phyloP scores from a whole-genome alignment of 148 eudicot genomes.

The Salicornia ramosissima region DNA sequence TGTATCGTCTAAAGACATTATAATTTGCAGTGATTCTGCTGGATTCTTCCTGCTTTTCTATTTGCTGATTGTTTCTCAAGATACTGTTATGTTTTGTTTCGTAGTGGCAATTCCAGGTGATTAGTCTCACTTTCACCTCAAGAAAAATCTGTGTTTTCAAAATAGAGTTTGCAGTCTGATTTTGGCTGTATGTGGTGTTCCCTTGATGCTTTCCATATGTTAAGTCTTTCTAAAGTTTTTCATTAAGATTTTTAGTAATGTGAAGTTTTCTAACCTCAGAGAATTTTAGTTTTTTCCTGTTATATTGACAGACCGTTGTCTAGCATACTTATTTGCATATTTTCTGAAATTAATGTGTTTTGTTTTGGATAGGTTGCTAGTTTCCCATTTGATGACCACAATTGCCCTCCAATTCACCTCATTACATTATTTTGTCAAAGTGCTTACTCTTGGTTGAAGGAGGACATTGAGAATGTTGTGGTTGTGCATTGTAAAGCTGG shows the following conservation, averaged over 20 bases:
- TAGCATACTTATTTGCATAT: neutral
- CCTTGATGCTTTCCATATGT: neutral
- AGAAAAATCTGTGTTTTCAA: neutral
- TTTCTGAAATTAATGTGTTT: conserved; percentile 6
- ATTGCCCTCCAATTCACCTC: conserved; percentile 94
- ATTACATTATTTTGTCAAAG: conserved; percentile 83
- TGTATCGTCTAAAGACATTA: too few relatives aligned
- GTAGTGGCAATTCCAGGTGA: neutral
- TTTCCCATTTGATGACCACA: conserved; percentile 98
- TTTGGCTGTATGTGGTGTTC: neutral
- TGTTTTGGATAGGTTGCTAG: conserved; percentile 66
- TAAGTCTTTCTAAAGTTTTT: neutral
- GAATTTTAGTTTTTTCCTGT: neutral
- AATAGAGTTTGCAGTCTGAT: neutral
- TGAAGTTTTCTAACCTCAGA: neutral
- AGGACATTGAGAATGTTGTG: conserved; percentile 97
- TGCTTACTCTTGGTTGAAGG: conserved; percentile 98
- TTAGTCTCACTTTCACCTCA: neutral
- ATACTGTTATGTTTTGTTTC: neutral
- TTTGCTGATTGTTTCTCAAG: neutral
- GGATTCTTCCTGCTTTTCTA: neutral
- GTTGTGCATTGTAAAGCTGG: conserved; percentile 99
- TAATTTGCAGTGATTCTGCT: neutral
- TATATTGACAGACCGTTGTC: neutral
- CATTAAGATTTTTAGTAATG: neutral